Conservation (phyloP, 2,329 filamentous ascomycete genomes). For the Epichloe uncinata region DNA sequence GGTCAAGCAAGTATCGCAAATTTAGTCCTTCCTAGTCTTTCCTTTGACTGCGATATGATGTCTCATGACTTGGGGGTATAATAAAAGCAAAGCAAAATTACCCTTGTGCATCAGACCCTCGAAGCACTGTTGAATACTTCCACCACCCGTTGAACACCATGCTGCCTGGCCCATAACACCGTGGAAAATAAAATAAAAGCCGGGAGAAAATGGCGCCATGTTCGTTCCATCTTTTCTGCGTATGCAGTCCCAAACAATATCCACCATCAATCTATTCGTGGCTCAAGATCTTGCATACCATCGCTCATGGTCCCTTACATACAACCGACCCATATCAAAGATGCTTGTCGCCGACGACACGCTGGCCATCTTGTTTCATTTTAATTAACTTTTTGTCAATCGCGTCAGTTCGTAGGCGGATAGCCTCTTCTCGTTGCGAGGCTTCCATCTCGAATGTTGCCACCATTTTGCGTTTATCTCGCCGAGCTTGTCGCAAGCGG, state of each 20-base stretch:
- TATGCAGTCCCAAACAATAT: not conserved
- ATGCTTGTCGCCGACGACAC: slow-evolving; percentile 36
- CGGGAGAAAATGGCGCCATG: not conserved
- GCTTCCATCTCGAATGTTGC: slow-evolving; percentile 41
- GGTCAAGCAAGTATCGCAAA: slow-evolving; percentile 21
- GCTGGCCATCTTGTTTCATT: slow-evolving; percentile 42
- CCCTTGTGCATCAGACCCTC: not conserved
- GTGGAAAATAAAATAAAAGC: not conserved
- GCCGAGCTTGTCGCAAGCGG: slow-evolving; percentile 33
- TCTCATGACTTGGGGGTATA: not conserved
- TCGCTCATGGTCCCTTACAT: not conserved
- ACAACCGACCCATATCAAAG: not conserved
- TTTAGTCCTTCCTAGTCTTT: not conserved
- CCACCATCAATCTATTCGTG: not conserved
- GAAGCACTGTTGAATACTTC: not conserved
- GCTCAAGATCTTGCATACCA: not conserved
- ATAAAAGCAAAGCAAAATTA: slow-evolving; percentile 4
- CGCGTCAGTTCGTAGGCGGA: slow-evolving; percentile 36
- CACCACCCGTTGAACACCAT: slow-evolving; percentile 1
- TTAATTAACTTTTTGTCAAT: slow-evolving; percentile 41
- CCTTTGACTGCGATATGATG: not conserved
- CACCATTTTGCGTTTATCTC: slow-evolving; percentile 35
- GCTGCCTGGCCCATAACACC: not conserved
- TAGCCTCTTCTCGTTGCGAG: slow-evolving; percentile 38
- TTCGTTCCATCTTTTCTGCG: not conserved